Evolutionary conservation across 129 eudicot species (phyloP).

Genomic region (Pulicaria dysenterica): DNA sequence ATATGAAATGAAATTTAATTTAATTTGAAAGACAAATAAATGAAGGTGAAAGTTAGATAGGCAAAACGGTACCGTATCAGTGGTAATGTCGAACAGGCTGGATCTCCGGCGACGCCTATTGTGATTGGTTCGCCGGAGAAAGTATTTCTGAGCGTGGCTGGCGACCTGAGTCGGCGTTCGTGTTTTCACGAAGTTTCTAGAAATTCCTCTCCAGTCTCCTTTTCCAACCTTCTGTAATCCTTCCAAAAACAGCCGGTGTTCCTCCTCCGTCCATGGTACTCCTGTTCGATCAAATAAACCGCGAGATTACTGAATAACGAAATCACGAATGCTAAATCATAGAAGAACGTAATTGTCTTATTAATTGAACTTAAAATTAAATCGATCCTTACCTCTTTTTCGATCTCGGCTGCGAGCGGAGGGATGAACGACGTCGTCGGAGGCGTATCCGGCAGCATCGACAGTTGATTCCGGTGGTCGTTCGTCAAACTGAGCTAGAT

Average conservation of each 20-base stretch:
- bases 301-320: not conserved
- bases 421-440: conserved; percentile 90
- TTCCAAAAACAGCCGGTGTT: conserved; percentile 66
- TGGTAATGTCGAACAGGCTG: conserved; percentile 91
- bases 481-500: conserved; percentile 73
- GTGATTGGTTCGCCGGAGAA: conserved; percentile 79
- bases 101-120: conserved; percentile 92
- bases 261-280: conserved; percentile 97
- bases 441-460: conserved; percentile 79
- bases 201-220: conserved; percentile 98
- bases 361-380: not conserved
- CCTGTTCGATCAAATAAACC: conserved; percentile 42
- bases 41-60: not conserved
- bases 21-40: not conserved
- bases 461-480: conserved; percentile 44
- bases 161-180: conserved; percentile 98
- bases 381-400: conserved; percentile 67
- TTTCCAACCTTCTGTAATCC: conserved; percentile 87
- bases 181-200: conserved; percentile 86
- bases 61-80: conserved; percentile 60
- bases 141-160: conserved; percentile 95
- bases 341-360: not conserved
- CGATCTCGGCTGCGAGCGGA: conserved; percentile 88
- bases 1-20: not conserved
- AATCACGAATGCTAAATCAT: not conserved